A percentile compares a stretch with the other conserved stretches of the same genome.
Evolutionary conservation across 768 basidiomycete species (phyloP).

Genomic region (Dentipellis fragilis): DNA sequence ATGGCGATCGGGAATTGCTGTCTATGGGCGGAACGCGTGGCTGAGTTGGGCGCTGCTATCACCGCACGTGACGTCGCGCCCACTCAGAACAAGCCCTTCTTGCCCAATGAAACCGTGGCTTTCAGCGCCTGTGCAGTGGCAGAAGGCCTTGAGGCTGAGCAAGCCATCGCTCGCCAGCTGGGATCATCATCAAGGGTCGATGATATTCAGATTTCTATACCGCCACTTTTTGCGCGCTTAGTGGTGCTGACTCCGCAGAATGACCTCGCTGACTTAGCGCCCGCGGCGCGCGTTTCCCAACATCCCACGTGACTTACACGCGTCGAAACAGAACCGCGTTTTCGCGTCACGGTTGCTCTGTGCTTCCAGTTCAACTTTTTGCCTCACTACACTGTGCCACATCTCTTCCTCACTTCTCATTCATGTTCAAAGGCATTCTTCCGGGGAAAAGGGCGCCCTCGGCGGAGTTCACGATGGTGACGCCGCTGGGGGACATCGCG

Average conservation of each 20-base stretch:
- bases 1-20: neutral
- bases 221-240: neutral
- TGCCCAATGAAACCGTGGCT: neutral
- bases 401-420: conserved; percentile 8
- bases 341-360: neutral
- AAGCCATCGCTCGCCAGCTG: neutral
- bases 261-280: no score
- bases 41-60: neutral
- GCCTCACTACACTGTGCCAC: neutral
- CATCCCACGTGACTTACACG: conserved; percentile 8
- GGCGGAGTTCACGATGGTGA: conserved; percentile 67
- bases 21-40: neutral
- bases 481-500: conserved; percentile 30
- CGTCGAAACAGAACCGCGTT: conserved; percentile 13
- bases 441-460: conserved; percentile 58
- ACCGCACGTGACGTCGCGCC: neutral
- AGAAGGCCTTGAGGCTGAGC: neutral
- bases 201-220: neutral
- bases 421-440: conserved; percentile 77
- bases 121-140: neutral
- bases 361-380: neutral
- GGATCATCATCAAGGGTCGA: neutral
- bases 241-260: neutral
- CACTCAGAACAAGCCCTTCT: neutral
- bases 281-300: neutral